These are phyloP conservation scores for Purpureocillium lavendulum DNA, from an alignment of 2,329 filamentous ascomycete genomes.

Conservation along the genomic window DNA sequence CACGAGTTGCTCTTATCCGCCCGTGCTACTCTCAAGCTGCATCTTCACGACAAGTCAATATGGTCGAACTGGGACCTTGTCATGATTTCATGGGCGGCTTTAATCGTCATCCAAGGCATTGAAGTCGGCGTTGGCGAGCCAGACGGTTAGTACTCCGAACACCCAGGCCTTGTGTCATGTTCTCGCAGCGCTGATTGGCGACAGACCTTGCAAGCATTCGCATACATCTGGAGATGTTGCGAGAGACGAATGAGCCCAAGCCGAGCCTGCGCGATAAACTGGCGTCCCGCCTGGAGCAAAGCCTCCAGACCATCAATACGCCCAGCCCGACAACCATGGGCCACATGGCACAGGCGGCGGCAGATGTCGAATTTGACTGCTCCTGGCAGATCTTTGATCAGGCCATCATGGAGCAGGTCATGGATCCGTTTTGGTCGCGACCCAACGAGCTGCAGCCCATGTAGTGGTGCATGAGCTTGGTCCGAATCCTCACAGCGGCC, in stretches of 20 bases:
- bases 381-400: slow-evolving; percentile 13
- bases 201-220: slow-evolving; percentile 18
- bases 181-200: neutral
- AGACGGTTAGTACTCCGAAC: slow-evolving; percentile 17
- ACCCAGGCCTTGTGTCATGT: neutral
- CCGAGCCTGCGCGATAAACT: slow-evolving; percentile 8
- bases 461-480: no score
- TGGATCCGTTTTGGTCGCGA: no score
- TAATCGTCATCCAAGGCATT: slow-evolving; percentile 32
- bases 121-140: slow-evolving; percentile 29
- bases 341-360: slow-evolving; percentile 5
- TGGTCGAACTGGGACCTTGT: slow-evolving; percentile 36
- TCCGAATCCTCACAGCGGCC: no score
- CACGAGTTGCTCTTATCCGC: slow-evolving; percentile 32
- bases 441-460: no score
- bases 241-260: slow-evolving; percentile 17
- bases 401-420: slow-evolving; percentile 3
- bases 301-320: slow-evolving; percentile 15
- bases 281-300: slow-evolving; percentile 15
- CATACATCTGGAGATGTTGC: slow-evolving; percentile 18
- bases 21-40: slow-evolving; percentile 28
- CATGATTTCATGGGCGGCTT: slow-evolving; percentile 34
- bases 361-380: slow-evolving; percentile 8
- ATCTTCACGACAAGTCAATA: slow-evolving; percentile 29
- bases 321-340: slow-evolving; percentile 6